Percentiles rank a stretch among this genome's conserved stretches.
phyloP scores from a whole-genome alignment of 2,329 filamentous ascomycete genomes.

The Aspergillus sp. region DNA sequence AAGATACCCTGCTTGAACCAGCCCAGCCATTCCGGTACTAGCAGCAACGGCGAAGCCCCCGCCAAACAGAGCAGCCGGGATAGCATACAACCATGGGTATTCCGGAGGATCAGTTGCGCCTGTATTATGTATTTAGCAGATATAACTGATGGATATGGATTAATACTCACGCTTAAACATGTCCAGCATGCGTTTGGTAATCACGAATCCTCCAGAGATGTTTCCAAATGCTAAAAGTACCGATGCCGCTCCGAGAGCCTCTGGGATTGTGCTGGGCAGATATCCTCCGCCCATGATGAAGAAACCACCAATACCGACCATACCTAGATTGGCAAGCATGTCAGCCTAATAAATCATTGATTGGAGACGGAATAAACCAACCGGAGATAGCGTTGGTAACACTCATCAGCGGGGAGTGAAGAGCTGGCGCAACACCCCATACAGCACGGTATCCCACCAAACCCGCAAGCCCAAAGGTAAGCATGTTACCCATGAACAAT shows the following conservation, averaged over 20 bases:
- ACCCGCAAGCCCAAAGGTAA: constrained; percentile 78
- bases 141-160: background rate
- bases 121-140: constrained; percentile 26
- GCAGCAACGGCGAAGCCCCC: constrained; percentile 77
- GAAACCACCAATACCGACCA: constrained; percentile 84
- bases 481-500: constrained; percentile 81
- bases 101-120: constrained; percentile 80
- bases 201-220: constrained; percentile 81
- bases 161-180: constrained; percentile 68
- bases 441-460: constrained; percentile 84
- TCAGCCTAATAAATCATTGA: background rate
- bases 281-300: constrained; percentile 85
- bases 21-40: constrained; percentile 73
- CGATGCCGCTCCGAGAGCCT: constrained; percentile 70
- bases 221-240: constrained; percentile 85
- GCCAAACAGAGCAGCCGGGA: constrained; percentile 72
- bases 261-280: constrained; percentile 71
- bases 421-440: constrained; percentile 77
- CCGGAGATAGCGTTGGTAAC: constrained; percentile 90
- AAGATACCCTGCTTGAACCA: constrained; percentile 83
- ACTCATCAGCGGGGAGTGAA: constrained; percentile 87
- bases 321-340: constrained; percentile 43
- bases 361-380: constrained; percentile 12
- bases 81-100: constrained; percentile 79
- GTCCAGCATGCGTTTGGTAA: constrained; percentile 89